These are phyloP conservation scores for Dioszegia aurantiaca DNA, from an alignment of 768 basidiomycete genomes.

Conservation along the genomic window DNA sequence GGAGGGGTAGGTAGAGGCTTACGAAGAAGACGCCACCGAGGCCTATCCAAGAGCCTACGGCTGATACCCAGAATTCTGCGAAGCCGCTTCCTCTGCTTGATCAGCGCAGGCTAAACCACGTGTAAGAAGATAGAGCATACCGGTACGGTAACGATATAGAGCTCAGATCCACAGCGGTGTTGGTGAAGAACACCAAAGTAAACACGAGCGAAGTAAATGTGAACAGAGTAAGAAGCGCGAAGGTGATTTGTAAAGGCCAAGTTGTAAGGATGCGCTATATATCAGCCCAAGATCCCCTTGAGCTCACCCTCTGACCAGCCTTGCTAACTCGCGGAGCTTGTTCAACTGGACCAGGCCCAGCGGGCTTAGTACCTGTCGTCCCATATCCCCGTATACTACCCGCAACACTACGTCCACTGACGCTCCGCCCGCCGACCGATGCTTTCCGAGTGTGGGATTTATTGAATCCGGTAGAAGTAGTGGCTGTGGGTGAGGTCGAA, in stretches of 20 bases:
- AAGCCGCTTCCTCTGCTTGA: conserved; percentile 44
- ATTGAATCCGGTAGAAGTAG: not conserved
- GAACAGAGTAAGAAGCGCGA: conserved; percentile 37
- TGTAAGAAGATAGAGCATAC: conserved; percentile 14
- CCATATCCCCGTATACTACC: conserved; percentile 41
- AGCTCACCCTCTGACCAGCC: conserved; percentile 44
- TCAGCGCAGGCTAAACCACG: not conserved
- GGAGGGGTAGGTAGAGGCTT: conserved; percentile 7
- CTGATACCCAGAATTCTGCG: conserved; percentile 47
- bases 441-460: conserved; percentile 20
- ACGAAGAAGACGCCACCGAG: conserved; percentile 47
- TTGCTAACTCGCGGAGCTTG: conserved; percentile 46
- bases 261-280: conserved; percentile 47
- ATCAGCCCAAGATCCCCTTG: conserved; percentile 5
- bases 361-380: conserved; percentile 12
- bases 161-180: conserved; percentile 40
- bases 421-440: conserved; percentile 29
- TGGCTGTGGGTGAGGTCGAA: conserved; percentile 1
- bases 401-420: conserved; percentile 33
- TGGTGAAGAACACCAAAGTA: conserved; percentile 40
- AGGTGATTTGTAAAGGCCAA: conserved; percentile 36
- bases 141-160: conserved; percentile 27
- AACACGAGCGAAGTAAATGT: conserved; percentile 37
- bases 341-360: conserved; percentile 31
- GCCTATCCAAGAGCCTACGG: conserved; percentile 48